These are phyloP conservation scores for Suillus americanus DNA, from an alignment of 768 basidiomycete genomes.

Conservation along the genomic window DNA sequence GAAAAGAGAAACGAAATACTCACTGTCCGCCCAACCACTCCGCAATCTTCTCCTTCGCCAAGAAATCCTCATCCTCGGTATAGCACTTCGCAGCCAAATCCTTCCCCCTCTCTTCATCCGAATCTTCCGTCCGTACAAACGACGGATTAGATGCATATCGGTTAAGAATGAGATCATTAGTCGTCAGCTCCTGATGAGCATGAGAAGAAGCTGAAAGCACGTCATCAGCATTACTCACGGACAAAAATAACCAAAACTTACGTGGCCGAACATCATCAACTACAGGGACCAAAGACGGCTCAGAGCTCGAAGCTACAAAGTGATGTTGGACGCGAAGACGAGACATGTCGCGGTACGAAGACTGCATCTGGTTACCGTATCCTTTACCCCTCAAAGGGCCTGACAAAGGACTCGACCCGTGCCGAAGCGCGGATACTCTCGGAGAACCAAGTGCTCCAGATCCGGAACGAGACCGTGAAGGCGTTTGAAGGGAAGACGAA, in stretches of 20 bases:
- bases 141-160: slow-evolving; percentile 43
- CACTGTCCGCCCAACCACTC: slow-evolving; percentile 94
- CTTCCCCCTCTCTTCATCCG: slow-evolving; percentile 63
- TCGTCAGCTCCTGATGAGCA: slow-evolving; percentile 53
- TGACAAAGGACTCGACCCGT: slow-evolving; percentile 43
- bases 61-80: slow-evolving; percentile 81
- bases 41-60: slow-evolving; percentile 89
- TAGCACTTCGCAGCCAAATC: slow-evolving; percentile 79
- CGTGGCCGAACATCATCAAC: slow-evolving; percentile 50
- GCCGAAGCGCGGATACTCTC: slow-evolving; percentile 33
- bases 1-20: slow-evolving; percentile 38
- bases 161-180: slow-evolving; percentile 47
- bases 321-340: slow-evolving; percentile 66
- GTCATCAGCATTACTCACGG: slow-evolving; percentile 15
- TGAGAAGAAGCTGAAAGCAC: slow-evolving; percentile 28
- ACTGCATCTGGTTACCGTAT: slow-evolving; percentile 34
- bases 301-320: slow-evolving; percentile 74
- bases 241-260: slow-evolving; percentile 34
- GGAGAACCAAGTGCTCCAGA: slow-evolving; percentile 31
- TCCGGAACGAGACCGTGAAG: slow-evolving; percentile 31
- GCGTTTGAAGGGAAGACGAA: slow-evolving; percentile 30
- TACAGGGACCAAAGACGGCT: slow-evolving; percentile 70
- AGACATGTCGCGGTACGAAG: slow-evolving; percentile 38
- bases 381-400: slow-evolving; percentile 46
- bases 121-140: slow-evolving; percentile 47